phyloP scores from a whole-genome alignment of 345 rosid genomes.

The Pseudoturritis turrita region DNA sequence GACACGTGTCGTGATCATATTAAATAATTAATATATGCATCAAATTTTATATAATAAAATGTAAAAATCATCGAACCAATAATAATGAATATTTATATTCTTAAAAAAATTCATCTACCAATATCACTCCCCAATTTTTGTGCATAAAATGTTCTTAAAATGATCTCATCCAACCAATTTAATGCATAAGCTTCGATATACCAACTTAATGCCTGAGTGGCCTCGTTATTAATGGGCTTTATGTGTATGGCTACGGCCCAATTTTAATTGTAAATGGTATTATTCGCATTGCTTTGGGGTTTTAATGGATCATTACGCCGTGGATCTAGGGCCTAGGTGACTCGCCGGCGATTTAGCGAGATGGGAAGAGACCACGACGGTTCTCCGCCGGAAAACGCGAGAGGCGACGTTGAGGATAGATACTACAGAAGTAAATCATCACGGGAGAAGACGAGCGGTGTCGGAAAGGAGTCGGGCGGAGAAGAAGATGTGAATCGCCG shows the following conservation, averaged over 20 bases:
- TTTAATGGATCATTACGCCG: background rate
- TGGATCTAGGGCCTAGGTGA: background rate
- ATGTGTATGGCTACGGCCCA: background rate
- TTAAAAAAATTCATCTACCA: no score
- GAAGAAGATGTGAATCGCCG: slow-evolving; percentile 32
- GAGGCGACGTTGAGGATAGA: slow-evolving; percentile 7
- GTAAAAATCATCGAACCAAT: no score
- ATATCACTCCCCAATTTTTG: no score
- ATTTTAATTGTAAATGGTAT: no score
- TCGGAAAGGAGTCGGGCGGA: slow-evolving; percentile 20
- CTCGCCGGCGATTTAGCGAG: slow-evolving; percentile 22
- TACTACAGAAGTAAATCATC: slow-evolving; percentile 19
- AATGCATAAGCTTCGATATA: no score
- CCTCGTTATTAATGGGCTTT: background rate
- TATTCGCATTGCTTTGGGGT: background rate
- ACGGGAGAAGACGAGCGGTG: slow-evolving; percentile 14
- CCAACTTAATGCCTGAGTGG: no score
- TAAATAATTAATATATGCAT: no score
- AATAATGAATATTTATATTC: no score
- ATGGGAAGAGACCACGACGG: slow-evolving; percentile 30
- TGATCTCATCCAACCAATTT: no score
- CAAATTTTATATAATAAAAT: no score
- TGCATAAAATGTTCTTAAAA: no score
- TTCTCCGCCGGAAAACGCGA: slow-evolving; percentile 3
- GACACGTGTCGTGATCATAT: no score